Evolutionary conservation across 2,329 filamentous ascomycete species (phyloP), one percentile per base, ranked within the genome.

Genomic region (Microdochium nivale): DNA sequence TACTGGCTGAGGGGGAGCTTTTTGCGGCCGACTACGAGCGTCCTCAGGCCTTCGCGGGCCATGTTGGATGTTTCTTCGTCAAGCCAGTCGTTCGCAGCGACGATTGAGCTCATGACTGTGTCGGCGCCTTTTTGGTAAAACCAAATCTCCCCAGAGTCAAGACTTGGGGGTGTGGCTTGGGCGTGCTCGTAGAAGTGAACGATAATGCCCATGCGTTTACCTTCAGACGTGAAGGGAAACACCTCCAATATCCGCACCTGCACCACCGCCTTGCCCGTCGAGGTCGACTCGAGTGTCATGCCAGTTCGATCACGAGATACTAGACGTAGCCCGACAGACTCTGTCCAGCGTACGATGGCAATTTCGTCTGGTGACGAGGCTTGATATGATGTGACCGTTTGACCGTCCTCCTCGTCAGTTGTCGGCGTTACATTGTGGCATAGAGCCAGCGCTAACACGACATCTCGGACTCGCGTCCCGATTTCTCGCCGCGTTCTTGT

Each of bases 61-160:
- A 99, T 99, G 66, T 99, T 99, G n/a, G 90, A 89, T 0, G 94
- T 97, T 68, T 99, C 94, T 67, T 99, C 94, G 59, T 99, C 94
- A 0, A 99, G 82, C 95, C 94, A 99, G 71, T 99, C 94, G 63
- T 97, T 99, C 19, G 91, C 83, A 8, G 87, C 89, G 33, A 99
- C 94, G 58, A 99, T 97, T 2, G 86, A 80, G n/a, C 86, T 82
- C 95, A 99, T 99, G 56, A 99, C 92, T 0, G 94, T 97, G 66
- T 99, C 95, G 2, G 94, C 95, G 55, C 94, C 94, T 69, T 99
- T 99, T 63, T 99, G 91, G 64, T 92, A 97, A 71, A 99, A 99
- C 88, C 92, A 96, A 27, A 97, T 92, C 63, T 97, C 92, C 14
- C 87, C 84, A 47, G 76, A 76, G 11, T 76, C 74, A 11, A 81